Conservation (phyloP, 768 basidiomycete genomes). For the Leccinum subtestaceum region DNA sequence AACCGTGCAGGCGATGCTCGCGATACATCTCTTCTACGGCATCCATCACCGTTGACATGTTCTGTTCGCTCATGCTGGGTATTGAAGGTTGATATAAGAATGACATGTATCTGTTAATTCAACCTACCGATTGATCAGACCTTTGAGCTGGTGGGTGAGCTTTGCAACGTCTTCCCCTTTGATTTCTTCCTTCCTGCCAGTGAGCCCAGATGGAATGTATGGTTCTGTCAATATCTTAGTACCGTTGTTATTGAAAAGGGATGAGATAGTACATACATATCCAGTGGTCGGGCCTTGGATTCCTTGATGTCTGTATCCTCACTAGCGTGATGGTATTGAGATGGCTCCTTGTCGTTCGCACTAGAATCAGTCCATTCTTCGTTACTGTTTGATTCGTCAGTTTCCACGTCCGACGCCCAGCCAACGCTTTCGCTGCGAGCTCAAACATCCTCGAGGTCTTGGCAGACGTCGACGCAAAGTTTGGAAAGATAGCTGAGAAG, state of each 20-base stretch:
- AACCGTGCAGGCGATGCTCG: slow-evolving; percentile 75
- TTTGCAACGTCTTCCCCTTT: slow-evolving; percentile 45
- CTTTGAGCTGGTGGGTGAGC: slow-evolving; percentile 76
- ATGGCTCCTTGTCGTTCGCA: slow-evolving; percentile 1
- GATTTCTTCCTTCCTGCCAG: slow-evolving; percentile 41
- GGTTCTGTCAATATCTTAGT: slow-evolving; percentile 33
- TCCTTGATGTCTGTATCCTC: neutral
- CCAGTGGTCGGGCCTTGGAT: slow-evolving; percentile 2
- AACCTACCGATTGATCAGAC: slow-evolving; percentile 78
- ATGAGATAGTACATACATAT: slow-evolving; percentile 10
- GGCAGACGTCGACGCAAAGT: no score
- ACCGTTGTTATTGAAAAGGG: neutral
- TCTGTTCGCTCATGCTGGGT: slow-evolving; percentile 84
- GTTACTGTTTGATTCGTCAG: slow-evolving; percentile 21
- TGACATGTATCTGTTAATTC: neutral
- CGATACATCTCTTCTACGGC: slow-evolving; percentile 48
- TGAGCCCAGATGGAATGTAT: slow-evolving; percentile 81
- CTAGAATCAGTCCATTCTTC: slow-evolving; percentile 42
- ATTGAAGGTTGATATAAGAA: neutral
- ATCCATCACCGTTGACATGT: slow-evolving; percentile 71
- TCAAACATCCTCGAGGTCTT: no score
- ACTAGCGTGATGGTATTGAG: neutral
- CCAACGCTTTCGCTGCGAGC: no score
- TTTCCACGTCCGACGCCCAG: slow-evolving; percentile 11
- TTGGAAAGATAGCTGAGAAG: no score